Base-by-base conservation (phyloP, 306 rosid genomes). In the Pachyrhizus erosus region DNA sequence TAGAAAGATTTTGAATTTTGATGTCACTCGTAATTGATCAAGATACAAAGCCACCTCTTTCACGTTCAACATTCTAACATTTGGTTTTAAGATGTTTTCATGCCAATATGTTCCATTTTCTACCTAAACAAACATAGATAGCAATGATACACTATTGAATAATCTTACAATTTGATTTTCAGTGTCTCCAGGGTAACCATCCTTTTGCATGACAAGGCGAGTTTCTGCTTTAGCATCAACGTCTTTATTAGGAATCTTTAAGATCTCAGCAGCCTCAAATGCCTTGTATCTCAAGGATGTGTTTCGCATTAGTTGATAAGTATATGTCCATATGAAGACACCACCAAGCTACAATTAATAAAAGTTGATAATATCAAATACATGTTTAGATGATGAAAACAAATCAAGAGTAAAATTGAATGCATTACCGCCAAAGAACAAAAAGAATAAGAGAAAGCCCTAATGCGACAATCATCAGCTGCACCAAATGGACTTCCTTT, bases 401-500 rank as follows among this genome's bases (percentile, higher is more conserved):
- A 57, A 71, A 71, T 70, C 10, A 18, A 42, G 74, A 34, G 31
- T 40, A 58, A 45, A 75, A 46, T 13, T 17, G 65, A 54, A 55
- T 21, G 24, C 73, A 17, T 74, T 89, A 95, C 99, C 85, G 99
- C 97, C 97, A 92, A 92, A 65, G 99, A 96, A 85, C 91, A 93
- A 49, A 98, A 89, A 26, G 91, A 92, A 61, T 96, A 96, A 17
- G 99, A 90, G 83, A 92, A 88, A 49, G 92, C 99, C 31, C 82
- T 42, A 6, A 64, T 70, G 37, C 26, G 77, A 20, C 99, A 96
- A 74, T 70, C 58, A 17, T 65, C 62, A 37, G 5, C 85, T 48
- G 78, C 65, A 24, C 98, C 98, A 60, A 96, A 93, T 31, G 99
- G 99, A 34, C 86, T 91, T 58, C 92, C 93, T 11, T 80, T 89